Base-by-base conservation (phyloP, 78 protist species). In the Anaeramoeba ignava region DNA sequence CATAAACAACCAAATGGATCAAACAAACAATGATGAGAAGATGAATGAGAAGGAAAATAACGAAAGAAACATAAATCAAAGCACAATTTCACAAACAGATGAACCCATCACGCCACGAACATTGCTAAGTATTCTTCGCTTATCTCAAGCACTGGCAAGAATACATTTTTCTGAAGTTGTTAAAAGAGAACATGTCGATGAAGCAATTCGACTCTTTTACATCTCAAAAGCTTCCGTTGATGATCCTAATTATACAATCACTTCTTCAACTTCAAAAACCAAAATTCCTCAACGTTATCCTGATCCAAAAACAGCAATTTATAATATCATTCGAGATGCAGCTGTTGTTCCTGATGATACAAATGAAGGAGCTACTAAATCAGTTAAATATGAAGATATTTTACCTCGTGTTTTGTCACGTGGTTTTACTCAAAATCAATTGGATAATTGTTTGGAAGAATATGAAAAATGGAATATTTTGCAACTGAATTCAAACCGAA, bases 51-150 rank as follows among this genome's bases (percentile, higher is more conserved):
- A n/a, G n/a, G n/a, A n/a, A n/a, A n/a, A n/a, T n/a, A n/a, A n/a
- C n/a, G n/a, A n/a, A n/a, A n/a, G n/a, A n/a, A n/a, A n/a, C n/a
- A n/a, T n/a, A n/a, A n/a, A n/a, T n/a, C n/a, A n/a, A n/a, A n/a
- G n/a, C n/a, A n/a, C n/a, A n/a, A n/a, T 54, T 3, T 36, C 41
- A 78, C 84, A 33, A 84, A 78, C 1, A 89, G 82, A 36, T 83
- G 79, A 84, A 54, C 91, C 93, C 90, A 91, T 97, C 0, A 90
- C 97, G 0, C 94, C 99, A 0, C 88, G 99, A 33, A 85, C 98
- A 1, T 89, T 97, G 36, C 93, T 97, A 33, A 94, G 93, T 31
- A 90, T 95, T n/a, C 87, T 97, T 38, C 94, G 99, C 33, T 85
- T 97, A 17, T 40, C 96, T 33, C 94, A 92, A 42, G 99, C 99